Conservation (phyloP, 164 flowering plant species). For the Nymphaea thermarum region DNA sequence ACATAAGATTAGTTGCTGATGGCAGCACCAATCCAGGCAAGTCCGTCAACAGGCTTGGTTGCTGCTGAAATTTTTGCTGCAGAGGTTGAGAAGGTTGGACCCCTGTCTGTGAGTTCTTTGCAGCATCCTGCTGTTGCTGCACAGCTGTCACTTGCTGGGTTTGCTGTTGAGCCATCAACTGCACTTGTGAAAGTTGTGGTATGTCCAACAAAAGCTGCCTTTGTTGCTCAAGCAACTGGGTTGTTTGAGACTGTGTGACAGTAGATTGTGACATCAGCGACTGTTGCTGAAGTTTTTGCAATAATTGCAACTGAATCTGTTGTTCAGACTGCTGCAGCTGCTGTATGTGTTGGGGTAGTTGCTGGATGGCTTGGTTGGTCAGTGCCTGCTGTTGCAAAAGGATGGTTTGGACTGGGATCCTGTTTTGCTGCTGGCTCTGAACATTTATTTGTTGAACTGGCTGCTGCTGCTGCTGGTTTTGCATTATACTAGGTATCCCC, state of each 20-base stretch:
- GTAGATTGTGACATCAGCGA: slow-evolving; percentile 45
- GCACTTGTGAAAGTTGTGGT: slow-evolving; percentile 45
- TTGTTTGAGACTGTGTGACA: slow-evolving; percentile 36
- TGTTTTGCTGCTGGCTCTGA: slow-evolving; percentile 38
- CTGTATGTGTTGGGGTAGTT: slow-evolving; percentile 15
- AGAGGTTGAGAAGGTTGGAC: slow-evolving; percentile 32
- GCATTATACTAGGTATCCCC: slow-evolving; percentile 16
- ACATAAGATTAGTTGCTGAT: slow-evolving; percentile 28
- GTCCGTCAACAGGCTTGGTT: slow-evolving; percentile 33
- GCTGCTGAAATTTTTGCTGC: slow-evolving; percentile 49
- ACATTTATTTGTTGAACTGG: slow-evolving; percentile 15
- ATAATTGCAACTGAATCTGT: slow-evolving; percentile 58
- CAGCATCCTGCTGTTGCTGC: slow-evolving; percentile 4
- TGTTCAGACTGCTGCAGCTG: slow-evolving; percentile 26
- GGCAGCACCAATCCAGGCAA: slow-evolving; percentile 31
- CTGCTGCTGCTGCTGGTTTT: slow-evolving; percentile 34
- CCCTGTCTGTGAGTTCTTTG: slow-evolving; percentile 31
- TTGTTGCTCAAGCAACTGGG: slow-evolving; percentile 55
- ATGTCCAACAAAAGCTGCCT: slow-evolving; percentile 39
- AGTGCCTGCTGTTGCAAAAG: slow-evolving; percentile 1
- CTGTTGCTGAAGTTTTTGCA: slow-evolving; percentile 77
- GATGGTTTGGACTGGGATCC: slow-evolving; percentile 17
- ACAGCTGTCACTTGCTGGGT: slow-evolving; percentile 27
- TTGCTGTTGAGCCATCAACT: slow-evolving; percentile 34
- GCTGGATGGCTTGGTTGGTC: slow-evolving; percentile 41